Conservation (phyloP, 495 filamentous ascomycete genomes). For the Beverwykella pulmonaria region DNA sequence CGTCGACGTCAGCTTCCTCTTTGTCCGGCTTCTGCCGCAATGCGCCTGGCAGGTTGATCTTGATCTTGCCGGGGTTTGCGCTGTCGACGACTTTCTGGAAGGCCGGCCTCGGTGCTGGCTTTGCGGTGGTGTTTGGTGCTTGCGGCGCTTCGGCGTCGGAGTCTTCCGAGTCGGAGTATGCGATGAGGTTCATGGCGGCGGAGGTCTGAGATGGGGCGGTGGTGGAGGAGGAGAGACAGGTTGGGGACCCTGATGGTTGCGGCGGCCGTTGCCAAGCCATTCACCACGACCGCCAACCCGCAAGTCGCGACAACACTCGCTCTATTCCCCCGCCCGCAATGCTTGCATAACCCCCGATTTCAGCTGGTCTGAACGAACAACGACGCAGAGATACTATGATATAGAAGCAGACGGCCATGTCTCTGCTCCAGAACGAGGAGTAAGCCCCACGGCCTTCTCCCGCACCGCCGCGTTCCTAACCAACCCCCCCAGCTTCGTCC, state of each 20-base stretch:
- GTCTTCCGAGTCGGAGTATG: constrained; percentile 72
- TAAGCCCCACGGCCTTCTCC: constrained; percentile 51
- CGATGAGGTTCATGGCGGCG: constrained; percentile 44
- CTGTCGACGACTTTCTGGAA: constrained; percentile 79
- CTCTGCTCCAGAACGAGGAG: constrained; percentile 96
- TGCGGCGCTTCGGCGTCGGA: constrained; percentile 62
- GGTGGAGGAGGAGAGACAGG: neutral
- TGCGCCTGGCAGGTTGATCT: constrained; percentile 65
- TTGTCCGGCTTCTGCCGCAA: constrained; percentile 47
- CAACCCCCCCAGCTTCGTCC: constrained; percentile 67
- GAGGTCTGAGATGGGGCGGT: neutral
- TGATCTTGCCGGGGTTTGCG: constrained; percentile 79
- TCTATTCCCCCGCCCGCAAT: neutral
- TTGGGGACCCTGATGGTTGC: constrained; percentile 9
- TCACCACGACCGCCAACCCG: neutral
- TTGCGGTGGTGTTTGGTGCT: constrained; percentile 41
- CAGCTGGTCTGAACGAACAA: constrained; percentile 36
- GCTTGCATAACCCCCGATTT: neutral
- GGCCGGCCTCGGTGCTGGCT: constrained; percentile 51
- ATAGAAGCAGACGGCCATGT: constrained; percentile 59
- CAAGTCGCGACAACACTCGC: neutral
- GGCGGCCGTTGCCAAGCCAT: constrained; percentile 7
- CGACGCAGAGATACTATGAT: constrained; percentile 3
- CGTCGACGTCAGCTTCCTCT: constrained; percentile 52
- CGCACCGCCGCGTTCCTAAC: constrained; percentile 11